Evolutionary conservation across 1,284 basidiomycete genomes (phyloP), one percentile per base, ranked within the genome.

Genomic region (Microbotryum scabiosae): DNA sequence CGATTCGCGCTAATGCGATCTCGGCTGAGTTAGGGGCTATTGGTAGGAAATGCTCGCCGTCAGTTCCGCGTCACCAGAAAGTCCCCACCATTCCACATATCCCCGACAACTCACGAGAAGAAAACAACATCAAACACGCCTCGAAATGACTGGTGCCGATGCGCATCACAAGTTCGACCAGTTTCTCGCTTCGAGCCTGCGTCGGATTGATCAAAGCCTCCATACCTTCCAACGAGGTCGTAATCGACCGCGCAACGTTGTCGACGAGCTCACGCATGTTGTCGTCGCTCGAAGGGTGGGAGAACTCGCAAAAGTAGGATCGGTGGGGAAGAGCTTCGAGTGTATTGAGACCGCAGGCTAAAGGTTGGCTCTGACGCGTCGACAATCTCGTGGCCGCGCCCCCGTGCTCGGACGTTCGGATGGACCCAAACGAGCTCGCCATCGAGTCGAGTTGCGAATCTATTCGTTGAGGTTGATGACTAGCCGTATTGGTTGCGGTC

Each of bases 11-110:
- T 41, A 45, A 4, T 21, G 59, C 51, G 43, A 65, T 25, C 28
- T 68, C 66, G 51, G 49, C 10, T 4, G 54, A 36, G 7, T 53
- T 59, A 3, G 66, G 64, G 16, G 65, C 65, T 67, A 53, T 3
- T 25, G 3, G 20, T 30, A 5, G 1, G 3, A 14, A 20, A 26
- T 2, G 30, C 30, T 30, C 30, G 8, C 30, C 30, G 30, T 30
- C 30, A 30, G 30, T 9, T 30, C 30, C 30, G 30, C 8, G 8
- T 10, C 30, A 30, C 8, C 30, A 30, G 30, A 30, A 1, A 30
- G 1, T 9, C 1, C 10, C 30, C 9, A 30, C 36, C 2, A 41
- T 41, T 12, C 9, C 1, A 10, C 1, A 30, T 30, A 2, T 9
- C 30, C 7, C 30, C 30, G 30, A 12, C 4, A 26, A 52, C 65